Evolutionary conservation across 108 stramenopile species (phyloP), one percentile per base, ranked within the genome.

Genomic region (Discostella stelligeroides): DNA sequence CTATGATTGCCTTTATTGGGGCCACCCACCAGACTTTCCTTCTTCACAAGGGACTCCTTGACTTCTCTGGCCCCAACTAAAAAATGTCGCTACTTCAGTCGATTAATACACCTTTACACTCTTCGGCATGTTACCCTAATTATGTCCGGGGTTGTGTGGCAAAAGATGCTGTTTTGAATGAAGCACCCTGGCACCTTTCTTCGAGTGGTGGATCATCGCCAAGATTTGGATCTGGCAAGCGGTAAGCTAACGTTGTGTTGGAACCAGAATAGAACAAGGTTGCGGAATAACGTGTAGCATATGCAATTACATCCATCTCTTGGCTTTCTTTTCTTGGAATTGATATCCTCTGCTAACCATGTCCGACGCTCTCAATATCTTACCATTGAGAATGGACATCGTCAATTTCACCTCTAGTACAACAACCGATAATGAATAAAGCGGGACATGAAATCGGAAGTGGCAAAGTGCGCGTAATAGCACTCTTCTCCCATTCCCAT

Each of bases 1-100:
- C 90, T 45, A 94, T 94, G 92, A 94, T 94, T 70, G 92, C 92
- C 58, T 88, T 94, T 60, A 69, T 79, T 73, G 92, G 92, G 34
- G 87, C 87, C 48, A 85, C 83, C 47, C 87, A 87, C 54, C 92
- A 94, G 73, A 91, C 88, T 54, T 89, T 91, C 84, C 76, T 94
- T 27, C 88, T 88, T 75, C 81, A 84, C 70, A 82, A 88, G 73
- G 87, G 86, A 49, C 85, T 92, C 73, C 81, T 81, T 29, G 80
- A 81, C 72, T 80, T 80, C 56, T 76, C 76, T 28, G 60, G 39
- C 15, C 62, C 47, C 46, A 63, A 48, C 62, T 63, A 63, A 63
- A n/a, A n/a, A n/a, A n/a, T n/a, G n/a, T n/a, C 10, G 40, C 8
- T 14, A 23, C 37, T n/a, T 25, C 10, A 24, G 25, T 42, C 18